Conservation (phyloP, 2,329 filamentous ascomycete genomes). For the Exophiala sp. region DNA sequence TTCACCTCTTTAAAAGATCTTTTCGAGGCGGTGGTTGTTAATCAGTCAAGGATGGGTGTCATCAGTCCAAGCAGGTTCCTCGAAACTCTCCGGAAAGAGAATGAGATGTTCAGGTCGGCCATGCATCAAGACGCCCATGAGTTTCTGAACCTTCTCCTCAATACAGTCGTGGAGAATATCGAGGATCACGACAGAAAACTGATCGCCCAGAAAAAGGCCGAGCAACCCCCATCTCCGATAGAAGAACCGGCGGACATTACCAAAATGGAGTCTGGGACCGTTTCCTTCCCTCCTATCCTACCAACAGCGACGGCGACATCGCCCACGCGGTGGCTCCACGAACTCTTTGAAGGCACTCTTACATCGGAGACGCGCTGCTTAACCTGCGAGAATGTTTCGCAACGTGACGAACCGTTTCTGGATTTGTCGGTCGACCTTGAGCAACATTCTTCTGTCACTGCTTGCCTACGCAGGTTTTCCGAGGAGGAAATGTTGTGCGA, state of each 20-base stretch:
- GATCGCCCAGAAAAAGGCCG: slow-evolving; percentile 45
- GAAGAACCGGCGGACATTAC: slow-evolving; percentile 40
- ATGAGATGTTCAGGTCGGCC: slow-evolving; percentile 93
- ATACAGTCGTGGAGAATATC: slow-evolving; percentile 90
- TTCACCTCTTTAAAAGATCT: slow-evolving; percentile 96
- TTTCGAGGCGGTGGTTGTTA: slow-evolving; percentile 81
- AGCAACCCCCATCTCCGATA: slow-evolving; percentile 36
- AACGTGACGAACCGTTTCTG: slow-evolving; percentile 90
- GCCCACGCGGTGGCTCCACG: slow-evolving; percentile 86
- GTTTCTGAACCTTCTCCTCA: slow-evolving; percentile 90
- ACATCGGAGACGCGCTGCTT: slow-evolving; percentile 95
- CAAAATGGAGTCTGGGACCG: slow-evolving; percentile 47
- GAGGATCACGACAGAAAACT: slow-evolving; percentile 68
- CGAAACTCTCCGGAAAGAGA: slow-evolving; percentile 86
- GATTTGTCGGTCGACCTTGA: slow-evolving; percentile 95
- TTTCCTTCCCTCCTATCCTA: slow-evolving; percentile 34
- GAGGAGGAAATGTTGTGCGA: slow-evolving; percentile 98
- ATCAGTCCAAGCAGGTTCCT: slow-evolving; percentile 88
- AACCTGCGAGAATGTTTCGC: slow-evolving; percentile 91
- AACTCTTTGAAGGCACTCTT: slow-evolving; percentile 89
- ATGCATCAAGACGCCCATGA: slow-evolving; percentile 99
- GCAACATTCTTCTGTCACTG: slow-evolving; percentile 91
- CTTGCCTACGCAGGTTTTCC: slow-evolving; percentile 90
- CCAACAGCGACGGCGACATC: slow-evolving; percentile 47
- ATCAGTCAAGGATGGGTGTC: slow-evolving; percentile 75